A percentile compares a stretch with the other conserved stretches of the same genome.
Conservation (phyloP, 1,284 basidiomycete species). For the Apiotrichum gamsii region DNA sequence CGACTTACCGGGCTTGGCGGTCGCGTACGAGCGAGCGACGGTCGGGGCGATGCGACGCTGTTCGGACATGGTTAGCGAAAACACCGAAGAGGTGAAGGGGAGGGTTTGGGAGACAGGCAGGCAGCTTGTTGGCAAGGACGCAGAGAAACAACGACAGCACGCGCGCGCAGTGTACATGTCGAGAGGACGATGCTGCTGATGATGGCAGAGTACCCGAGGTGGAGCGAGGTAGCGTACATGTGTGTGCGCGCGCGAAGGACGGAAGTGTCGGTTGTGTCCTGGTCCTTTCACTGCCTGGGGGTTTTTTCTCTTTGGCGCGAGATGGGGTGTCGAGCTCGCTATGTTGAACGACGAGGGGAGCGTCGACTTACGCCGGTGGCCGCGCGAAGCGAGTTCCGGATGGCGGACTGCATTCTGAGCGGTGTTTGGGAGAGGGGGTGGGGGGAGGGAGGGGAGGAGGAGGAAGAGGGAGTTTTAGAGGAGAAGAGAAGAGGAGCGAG, state of each 20-base stretch:
- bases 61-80: conserved; percentile 2
- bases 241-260: no score
- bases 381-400: conserved; percentile 62
- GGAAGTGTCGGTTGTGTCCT: no score
- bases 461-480: background rate
- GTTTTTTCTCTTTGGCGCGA: background rate
- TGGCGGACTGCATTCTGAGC: conserved; percentile 72
- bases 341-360: background rate
- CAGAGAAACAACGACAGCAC: no score
- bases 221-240: no score
- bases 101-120: no score
- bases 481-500: conserved; percentile 2
- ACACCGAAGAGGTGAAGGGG: conserved; percentile 22
- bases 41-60: conserved; percentile 18
- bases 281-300: background rate
- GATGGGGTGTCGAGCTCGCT: background rate
- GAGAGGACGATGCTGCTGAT: no score
- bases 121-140: no score
- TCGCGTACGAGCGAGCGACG: conserved; percentile 74
- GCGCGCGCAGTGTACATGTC: background rate
- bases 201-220: no score
- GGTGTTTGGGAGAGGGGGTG: conserved; percentile 44
- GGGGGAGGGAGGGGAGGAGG: conserved; percentile 37
- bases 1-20: conserved; percentile 87
- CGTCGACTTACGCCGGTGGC: conserved; percentile 38